Base-by-base conservation (phyloP, 2,329 filamentous ascomycete species). In the Blastomyces emzantsi region DNA sequence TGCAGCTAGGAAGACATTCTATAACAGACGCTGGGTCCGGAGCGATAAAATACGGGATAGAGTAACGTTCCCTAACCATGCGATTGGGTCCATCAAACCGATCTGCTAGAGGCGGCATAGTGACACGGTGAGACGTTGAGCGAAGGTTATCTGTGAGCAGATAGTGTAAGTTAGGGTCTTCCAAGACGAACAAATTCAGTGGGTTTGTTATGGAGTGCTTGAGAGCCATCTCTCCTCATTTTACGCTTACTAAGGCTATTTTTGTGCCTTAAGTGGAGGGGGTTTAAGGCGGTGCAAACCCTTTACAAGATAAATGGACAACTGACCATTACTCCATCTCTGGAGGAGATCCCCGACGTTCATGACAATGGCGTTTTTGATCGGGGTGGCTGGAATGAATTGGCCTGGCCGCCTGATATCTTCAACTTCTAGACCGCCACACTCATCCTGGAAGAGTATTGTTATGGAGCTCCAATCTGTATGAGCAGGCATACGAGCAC, bases 31-130 rank as follows among this genome's bases (percentile, higher is more conserved):
- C 75, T 2, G 78, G 74, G 66, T 84, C 79, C 0, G 83, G 81
- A 6, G 76, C 73, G 41, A 85, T 76, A 63, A 87, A 86, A 68
- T 85, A 86, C 0, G 83, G 83, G 61, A 86, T 86, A 9, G 84
- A 86, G 66, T 83, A 86, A 17, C 84, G 74, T 25, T 79, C 76
- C 41, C 74, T 73, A 2, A 81, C 83, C 75, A 83, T 79, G 3
- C 75, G 70, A 17, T 77, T 69, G 1, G 70, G 69, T 1, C 74
- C 78, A 55, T 71, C 74, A 64, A 71, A 76, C 22, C 76, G 72
- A 65, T 78, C 73, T 11, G 73, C 68, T 0, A 74, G 67, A 1
- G 77, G 77, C 17, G 81, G 81, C 3, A 80, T 67, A 1, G 75
- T 77, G 2, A 85, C 82, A 2, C 82, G 79, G 68, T 85, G 83